phyloP scores from a whole-genome alignment of 495 filamentous ascomycete species.

The Podospora sp. region DNA sequence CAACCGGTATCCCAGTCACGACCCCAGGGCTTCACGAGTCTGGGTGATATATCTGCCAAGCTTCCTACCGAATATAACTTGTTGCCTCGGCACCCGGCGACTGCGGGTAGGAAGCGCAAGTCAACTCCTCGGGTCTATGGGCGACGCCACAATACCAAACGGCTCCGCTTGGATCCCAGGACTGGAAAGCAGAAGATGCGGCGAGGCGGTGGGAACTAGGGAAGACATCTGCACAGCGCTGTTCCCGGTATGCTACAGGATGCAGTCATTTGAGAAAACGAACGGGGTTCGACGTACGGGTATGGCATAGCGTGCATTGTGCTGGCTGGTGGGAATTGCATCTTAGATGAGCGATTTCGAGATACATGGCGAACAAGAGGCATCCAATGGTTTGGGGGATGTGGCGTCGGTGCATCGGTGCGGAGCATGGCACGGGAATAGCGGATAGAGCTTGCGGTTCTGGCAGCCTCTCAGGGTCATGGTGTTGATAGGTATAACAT shows the following conservation, averaged over 20 bases:
- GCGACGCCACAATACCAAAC: not conserved
- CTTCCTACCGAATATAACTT: not conserved
- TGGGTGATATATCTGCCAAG: not conserved
- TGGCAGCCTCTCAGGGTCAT: not conserved
- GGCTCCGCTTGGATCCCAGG: not conserved
- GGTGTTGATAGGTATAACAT: not conserved
- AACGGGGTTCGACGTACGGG: not conserved
- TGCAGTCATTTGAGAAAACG: not conserved
- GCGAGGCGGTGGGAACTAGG: not conserved
- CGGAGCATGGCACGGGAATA: too few species aligned
- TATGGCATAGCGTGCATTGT: not conserved
- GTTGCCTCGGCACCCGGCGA: not conserved
- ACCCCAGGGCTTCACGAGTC: not conserved
- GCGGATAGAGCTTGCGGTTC: not conserved
- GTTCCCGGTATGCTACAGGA: not conserved
- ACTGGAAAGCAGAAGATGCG: not conserved
- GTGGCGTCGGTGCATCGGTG: too few species aligned
- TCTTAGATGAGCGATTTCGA: not conserved
- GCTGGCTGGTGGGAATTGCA: not conserved
- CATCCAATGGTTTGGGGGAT: not conserved
- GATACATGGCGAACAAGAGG: not conserved
- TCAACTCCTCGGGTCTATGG: not conserved
- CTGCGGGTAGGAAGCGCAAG: not conserved
- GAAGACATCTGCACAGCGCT: not conserved
- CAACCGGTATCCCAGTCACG: not conserved